Evolutionary conservation across 495 filamentous ascomycete species (phyloP), one percentile per base, ranked within the genome.

Genomic region (Neurospora pannonica): DNA sequence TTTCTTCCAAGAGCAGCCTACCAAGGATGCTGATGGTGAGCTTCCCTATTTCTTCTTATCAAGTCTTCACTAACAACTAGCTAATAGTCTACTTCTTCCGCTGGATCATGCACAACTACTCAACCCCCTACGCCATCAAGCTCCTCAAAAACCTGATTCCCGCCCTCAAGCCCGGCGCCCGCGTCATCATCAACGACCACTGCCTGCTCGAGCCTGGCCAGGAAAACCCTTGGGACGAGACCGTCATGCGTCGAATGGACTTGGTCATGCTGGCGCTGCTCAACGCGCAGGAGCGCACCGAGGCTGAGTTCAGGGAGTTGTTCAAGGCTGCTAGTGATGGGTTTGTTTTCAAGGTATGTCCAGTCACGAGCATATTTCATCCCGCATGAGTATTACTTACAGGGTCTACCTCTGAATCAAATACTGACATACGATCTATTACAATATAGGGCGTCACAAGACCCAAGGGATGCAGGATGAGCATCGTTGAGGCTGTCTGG

Each of bases 31-130:
- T 21, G 86, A 88, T 73, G 80, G 83, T 84, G 69, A 31, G 78
- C 1, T 39, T 46, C 31, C 40, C 21, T n/a, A n/a, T n/a, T n/a
- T n/a, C n/a, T n/a, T 37, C 37, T 34, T 34, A 34, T n/a, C 28
- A 10, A 19, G 70, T 4, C 7, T n/a, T 39, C 10, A 28, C 31
- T 60, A 73, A 73, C 70, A 31, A n/a, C 42, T 40, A 34, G 7
- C 5, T 15, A 13, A 13, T 34, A 83, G 85, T 88, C 0, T 90
- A 89, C 77, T 84, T 87, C 78, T 86, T 88, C 75, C 86, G 88
- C 34, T 89, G 85, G 85, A 87, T 88, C 72, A 76, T 90, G 71
- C 89, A 90, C 78, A 88, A 90, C 79, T 86, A 89, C 81, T 85
- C 86, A 34, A 87, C 88, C 34, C 87, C 86, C 39, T 89, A 89